Evolutionary conservation across 345 rosid species (phyloP).

Genomic region (Anacardium occidentale): DNA sequence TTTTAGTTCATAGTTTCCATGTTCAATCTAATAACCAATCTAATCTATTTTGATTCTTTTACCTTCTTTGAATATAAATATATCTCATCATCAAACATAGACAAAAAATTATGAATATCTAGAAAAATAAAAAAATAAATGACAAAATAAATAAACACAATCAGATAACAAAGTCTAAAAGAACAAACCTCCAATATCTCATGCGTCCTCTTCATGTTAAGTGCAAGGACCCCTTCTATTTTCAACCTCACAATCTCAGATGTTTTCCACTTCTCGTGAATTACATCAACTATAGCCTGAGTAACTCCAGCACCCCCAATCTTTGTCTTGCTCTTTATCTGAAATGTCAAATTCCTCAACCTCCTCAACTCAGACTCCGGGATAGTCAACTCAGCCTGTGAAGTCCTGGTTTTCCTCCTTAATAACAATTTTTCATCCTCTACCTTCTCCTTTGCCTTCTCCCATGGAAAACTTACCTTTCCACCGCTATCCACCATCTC

Average conservation of each 20-base stretch:
- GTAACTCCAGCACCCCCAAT: constrained; percentile 69
- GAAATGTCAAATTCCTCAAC: constrained; percentile 71
- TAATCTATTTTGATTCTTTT: neutral
- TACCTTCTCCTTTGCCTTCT: constrained; percentile 47
- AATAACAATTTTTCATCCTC: constrained; percentile 46
- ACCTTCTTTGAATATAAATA: neutral
- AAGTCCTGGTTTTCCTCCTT: constrained; percentile 56
- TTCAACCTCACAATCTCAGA: constrained; percentile 81
- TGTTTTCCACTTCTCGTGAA: constrained; percentile 76
- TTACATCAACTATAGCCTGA: constrained; percentile 65
- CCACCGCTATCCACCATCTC: constrained; percentile 39
- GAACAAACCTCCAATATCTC: constrained; percentile 86
- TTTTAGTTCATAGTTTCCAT: neutral
- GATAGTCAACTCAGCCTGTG: constrained; percentile 71
- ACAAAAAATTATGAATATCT: neutral
- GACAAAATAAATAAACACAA: constrained; percentile 5
- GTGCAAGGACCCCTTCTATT: constrained; percentile 78
- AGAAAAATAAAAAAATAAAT: neutral
- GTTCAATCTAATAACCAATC: neutral
- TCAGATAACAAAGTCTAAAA: constrained; percentile 9
- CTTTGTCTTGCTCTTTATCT: constrained; percentile 58
- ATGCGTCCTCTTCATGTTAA: constrained; percentile 88
- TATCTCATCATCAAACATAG: constrained; percentile 6
- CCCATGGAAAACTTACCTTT: constrained; percentile 91
- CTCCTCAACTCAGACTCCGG: constrained; percentile 73